Evolutionary conservation across 106 monocot species (phyloP).

Genomic region (Phalaenopsis equestris): DNA sequence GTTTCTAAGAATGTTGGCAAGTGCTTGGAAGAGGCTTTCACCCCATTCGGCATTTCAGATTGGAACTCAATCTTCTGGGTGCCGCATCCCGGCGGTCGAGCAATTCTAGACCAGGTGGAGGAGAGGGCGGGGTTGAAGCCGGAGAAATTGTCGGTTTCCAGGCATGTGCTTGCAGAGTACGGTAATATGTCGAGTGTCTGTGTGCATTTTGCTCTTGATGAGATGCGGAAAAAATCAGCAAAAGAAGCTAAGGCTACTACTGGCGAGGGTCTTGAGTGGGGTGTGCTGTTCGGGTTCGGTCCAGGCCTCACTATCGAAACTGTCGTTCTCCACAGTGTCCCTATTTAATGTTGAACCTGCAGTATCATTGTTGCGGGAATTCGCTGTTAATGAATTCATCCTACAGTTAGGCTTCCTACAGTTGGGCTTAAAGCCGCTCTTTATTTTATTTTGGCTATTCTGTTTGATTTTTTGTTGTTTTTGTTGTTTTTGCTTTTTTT

Average conservation of each 20-base stretch:
- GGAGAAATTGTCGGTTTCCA: constrained; percentile 17
- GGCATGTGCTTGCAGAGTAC: constrained; percentile 41
- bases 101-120: constrained; percentile 51
- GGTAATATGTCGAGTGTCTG: constrained; percentile 27
- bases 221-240: constrained; percentile 29
- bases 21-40: constrained; percentile 42
- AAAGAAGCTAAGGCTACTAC: constrained; percentile 6
- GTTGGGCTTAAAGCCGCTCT: no score
- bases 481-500: no score
- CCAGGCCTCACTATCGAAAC: constrained; percentile 11
- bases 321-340: constrained; percentile 4
- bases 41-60: constrained; percentile 28
- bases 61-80: constrained; percentile 16
- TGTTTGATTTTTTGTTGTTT: no score
- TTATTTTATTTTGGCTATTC: no score
- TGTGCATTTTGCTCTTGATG: constrained; percentile 53
- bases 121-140: constrained; percentile 12
- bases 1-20: constrained; percentile 73
- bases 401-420: no score
- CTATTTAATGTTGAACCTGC: neutral
- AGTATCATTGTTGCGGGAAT: no score
- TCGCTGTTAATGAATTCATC: no score
- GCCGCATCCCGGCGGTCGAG: constrained; percentile 30
- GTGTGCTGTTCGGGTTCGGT: constrained; percentile 22
- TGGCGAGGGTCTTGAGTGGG: constrained; percentile 19